Evolutionary conservation across 2,329 filamentous ascomycete genomes (phyloP).

Genomic region (Pseudopithomyces chartarum): DNA sequence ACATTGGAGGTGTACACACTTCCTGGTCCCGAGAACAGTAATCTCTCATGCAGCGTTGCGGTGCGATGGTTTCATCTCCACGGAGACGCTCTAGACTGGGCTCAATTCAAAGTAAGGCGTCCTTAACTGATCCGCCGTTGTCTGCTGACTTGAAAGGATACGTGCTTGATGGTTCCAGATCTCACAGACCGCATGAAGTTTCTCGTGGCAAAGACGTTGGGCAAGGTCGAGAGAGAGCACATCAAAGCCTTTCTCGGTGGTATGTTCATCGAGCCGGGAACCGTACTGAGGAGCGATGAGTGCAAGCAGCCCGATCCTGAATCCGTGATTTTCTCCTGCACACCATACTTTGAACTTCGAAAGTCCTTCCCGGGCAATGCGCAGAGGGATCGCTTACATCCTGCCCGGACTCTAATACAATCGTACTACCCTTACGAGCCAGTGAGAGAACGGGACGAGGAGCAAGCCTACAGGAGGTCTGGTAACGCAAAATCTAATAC

Average conservation of each 20-base stretch:
- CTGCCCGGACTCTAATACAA: constrained; percentile 36
- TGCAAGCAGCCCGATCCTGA: constrained; percentile 19
- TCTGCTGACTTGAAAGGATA: constrained; percentile 11
- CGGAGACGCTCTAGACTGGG: constrained; percentile 26
- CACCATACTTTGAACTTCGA: constrained; percentile 33
- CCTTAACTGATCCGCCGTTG: not conserved
- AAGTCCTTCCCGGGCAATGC: not conserved
- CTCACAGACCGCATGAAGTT: constrained; percentile 21
- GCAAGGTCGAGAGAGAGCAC: constrained; percentile 31
- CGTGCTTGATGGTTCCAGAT: constrained; percentile 26
- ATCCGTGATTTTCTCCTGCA: constrained; percentile 36
- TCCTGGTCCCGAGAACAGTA: constrained; percentile 25
- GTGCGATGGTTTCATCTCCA: constrained; percentile 36
- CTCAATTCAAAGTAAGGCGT: constrained; percentile 24
- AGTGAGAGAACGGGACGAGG: constrained; percentile 33
- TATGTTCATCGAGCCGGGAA: constrained; percentile 41
- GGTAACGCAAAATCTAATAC: constrained; percentile 17
- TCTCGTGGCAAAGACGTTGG: constrained; percentile 22
- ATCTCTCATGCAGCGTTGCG: constrained; percentile 8
- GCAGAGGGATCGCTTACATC: constrained; percentile 18
- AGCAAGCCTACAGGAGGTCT: constrained; percentile 36
- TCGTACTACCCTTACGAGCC: constrained; percentile 39
- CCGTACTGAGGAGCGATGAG: constrained; percentile 36
- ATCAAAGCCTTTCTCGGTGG: constrained; percentile 30
- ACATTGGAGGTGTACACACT: constrained; percentile 27